These are phyloP conservation scores for Neodidymelliopsis sp. DNA, from an alignment of 2,329 filamentous ascomycete genomes.

Conservation along the genomic window DNA sequence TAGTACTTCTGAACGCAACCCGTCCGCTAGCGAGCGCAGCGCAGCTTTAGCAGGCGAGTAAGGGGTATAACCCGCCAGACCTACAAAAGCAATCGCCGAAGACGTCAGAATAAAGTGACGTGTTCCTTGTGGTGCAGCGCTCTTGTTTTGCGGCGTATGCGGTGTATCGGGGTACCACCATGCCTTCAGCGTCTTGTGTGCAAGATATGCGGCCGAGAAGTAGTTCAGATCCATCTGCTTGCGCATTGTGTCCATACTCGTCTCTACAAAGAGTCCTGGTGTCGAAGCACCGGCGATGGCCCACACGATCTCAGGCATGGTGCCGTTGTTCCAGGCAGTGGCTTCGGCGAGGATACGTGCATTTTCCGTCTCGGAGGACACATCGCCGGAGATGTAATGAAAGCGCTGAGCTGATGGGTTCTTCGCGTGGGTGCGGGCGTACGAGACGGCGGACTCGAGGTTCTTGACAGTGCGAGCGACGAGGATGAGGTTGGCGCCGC, in stretches of 20 bases:
- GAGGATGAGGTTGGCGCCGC: conserved; percentile 87
- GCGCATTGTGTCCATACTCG: conserved; percentile 69
- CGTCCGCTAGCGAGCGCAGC: conserved; percentile 82
- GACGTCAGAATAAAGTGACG: conserved; percentile 90
- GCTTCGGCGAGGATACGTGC: conserved; percentile 73
- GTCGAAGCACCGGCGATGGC: conserved; percentile 79
- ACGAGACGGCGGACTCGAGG: conserved; percentile 72
- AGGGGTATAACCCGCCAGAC: conserved; percentile 80
- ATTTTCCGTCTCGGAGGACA: conserved; percentile 75
- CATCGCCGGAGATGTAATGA: conserved; percentile 82
- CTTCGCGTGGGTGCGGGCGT: conserved; percentile 72
- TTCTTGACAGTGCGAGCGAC: conserved; percentile 80
- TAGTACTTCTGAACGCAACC: conserved; percentile 81
- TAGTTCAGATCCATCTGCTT: conserved; percentile 93
- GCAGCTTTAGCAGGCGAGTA: conserved; percentile 89
- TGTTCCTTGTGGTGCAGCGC: conserved; percentile 38
- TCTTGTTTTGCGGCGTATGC: conserved; percentile 44
- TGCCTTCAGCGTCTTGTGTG: conserved; percentile 76
- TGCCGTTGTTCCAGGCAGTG: conserved; percentile 77
- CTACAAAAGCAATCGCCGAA: conserved; percentile 76
- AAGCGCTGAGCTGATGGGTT: conserved; percentile 76
- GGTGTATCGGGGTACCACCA: conserved; percentile 67
- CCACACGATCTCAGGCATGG: conserved; percentile 86
- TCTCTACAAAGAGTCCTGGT: conserved; percentile 81
- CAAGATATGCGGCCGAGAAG: conserved; percentile 85